These are phyloP conservation scores for Isabelozyma rhagii DNA, from an alignment of 805 yeast species.

Conservation along the genomic window DNA sequence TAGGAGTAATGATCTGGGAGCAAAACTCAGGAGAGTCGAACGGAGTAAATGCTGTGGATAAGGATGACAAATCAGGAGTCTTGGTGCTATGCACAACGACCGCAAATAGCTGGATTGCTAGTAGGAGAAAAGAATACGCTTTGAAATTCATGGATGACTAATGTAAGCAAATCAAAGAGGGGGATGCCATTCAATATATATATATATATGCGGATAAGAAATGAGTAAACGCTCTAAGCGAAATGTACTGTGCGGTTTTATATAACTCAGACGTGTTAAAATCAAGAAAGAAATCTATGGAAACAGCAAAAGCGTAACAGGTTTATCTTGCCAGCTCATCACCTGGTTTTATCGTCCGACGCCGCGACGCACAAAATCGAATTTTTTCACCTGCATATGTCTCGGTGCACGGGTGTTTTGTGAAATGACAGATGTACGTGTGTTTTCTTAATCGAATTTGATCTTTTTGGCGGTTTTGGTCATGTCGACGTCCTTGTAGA, in stretches of 20 bases:
- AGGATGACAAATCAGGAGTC: neutral
- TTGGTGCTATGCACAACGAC: neutral
- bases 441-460: conserved; percentile 54
- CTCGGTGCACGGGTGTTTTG: too few relatives aligned
- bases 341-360: neutral
- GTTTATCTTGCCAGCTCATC: neutral
- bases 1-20: conserved; percentile 41
- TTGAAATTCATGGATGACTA: neutral
- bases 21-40: conserved; percentile 44
- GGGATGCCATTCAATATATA: too few relatives aligned
- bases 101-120: neutral
- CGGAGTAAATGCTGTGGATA: conserved; percentile 19
- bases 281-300: neutral
- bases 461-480: conserved; percentile 84
- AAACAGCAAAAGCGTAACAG: neutral
- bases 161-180: neutral
- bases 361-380: neutral
- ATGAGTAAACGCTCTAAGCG: too few relatives aligned
- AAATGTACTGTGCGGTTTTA: neutral
- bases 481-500: conserved; percentile 89
- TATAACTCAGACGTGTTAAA: neutral
- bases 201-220: too few relatives aligned
- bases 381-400: neutral
- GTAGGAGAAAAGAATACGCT: neutral
- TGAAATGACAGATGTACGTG: neutral